phyloP scores from a whole-genome alignment of 352 stramenopile genomes.

The Phytophthora tubulina region DNA sequence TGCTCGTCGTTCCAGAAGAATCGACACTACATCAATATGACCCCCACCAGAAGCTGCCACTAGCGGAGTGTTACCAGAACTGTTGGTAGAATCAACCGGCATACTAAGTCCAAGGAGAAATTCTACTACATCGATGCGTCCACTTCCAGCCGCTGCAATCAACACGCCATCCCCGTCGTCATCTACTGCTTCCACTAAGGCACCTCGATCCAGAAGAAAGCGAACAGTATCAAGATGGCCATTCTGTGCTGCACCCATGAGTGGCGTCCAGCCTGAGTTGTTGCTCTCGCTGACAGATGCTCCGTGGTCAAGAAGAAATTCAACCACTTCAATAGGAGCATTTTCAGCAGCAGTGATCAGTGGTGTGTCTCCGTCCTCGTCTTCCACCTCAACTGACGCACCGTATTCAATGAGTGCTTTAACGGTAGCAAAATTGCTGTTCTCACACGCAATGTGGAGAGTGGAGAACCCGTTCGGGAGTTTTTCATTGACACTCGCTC shows the following conservation, averaged over 20 bases:
- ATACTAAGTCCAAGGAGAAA: background rate
- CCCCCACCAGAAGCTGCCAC: background rate
- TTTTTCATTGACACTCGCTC: conserved; percentile 6
- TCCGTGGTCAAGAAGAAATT: background rate
- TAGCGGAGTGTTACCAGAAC: background rate
- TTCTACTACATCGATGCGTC: background rate
- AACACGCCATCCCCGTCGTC: background rate
- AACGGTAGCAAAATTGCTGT: background rate
- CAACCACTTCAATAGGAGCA: background rate
- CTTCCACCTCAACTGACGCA: background rate
- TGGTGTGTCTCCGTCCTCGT: conserved; percentile 9
- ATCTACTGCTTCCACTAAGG: background rate
- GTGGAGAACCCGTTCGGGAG: conserved; percentile 13
- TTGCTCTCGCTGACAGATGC: background rate
- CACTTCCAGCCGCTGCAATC: background rate
- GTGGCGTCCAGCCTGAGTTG: background rate
- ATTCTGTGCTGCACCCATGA: background rate
- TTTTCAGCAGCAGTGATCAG: background rate
- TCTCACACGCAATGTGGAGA: conserved; percentile 12
- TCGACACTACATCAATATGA: background rate
- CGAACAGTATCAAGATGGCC: conserved; percentile 1
- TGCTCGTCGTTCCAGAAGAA: background rate
- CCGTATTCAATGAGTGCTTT: conserved; percentile 2
- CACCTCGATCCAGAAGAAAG: conserved; percentile 10
- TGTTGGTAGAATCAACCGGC: background rate